Evolutionary conservation across 768 basidiomycete species (phyloP), one percentile per base, ranked within the genome.

Genomic region (Pleurotus platypus): DNA sequence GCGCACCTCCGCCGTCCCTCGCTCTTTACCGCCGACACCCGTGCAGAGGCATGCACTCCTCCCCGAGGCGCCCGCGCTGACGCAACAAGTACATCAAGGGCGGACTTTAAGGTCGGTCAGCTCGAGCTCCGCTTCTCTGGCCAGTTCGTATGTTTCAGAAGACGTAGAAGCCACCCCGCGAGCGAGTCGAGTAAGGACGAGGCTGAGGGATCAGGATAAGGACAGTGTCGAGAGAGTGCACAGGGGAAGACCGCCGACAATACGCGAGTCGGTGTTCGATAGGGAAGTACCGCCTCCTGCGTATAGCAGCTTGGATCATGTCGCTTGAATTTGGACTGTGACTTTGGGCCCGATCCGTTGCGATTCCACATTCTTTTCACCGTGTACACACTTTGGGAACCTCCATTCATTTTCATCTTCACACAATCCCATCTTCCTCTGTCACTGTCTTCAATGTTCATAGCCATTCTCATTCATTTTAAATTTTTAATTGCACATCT

Each of bases 221-320:
- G 51, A 54, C 38, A 8, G 18, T 35, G 22, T 40, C 24, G 51
- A 54, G 39, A 42, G 22, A 15, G 39, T 54, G 11, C 37, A 39
- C 11, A 39, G 51, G 22, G 37, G 42, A 20, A 54, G 51, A 39
- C 51, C 51, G 20, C 51, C 51, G 9, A 54, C 51, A 24, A 54
- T 54, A 24, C 51, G 51, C 18, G 51, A 54, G 20, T 54, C 51
- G 37, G 51, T 54, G n/a, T 42, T 40, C 24, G 51, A 54, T 43
- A n/a, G 51, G 37, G 51, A 54, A 12, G 24, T 42, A 1, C 49
- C 49, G 30, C 51, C 51, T 6, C 51, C 51, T 39, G 51, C 51
- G 51, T 54, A 54, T 42, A 54, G 51, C 39, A 54, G 51, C 18
- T 24, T 54, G 5, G 51, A 54, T 18, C 22, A 40, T 24, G 51